phyloP scores from a whole-genome alignment of 768 basidiomycete species.

The Leccinellum albellum region DNA sequence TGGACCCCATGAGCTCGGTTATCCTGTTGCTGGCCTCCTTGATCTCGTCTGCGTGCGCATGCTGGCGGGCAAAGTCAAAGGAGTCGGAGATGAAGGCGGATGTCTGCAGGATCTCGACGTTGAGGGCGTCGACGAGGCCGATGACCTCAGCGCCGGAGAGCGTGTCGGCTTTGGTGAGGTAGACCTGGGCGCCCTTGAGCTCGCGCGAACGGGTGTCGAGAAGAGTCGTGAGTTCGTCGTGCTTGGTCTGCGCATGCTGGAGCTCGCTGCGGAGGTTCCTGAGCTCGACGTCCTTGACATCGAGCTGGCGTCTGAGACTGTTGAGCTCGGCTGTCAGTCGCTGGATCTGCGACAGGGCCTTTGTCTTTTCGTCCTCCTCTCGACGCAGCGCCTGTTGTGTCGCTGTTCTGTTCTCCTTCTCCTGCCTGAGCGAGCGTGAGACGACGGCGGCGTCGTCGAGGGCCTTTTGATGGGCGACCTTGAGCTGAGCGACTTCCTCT shows the following conservation, averaged over 20 bases:
- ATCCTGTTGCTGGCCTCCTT: conserved; percentile 28
- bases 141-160: conserved; percentile 45
- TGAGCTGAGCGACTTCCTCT: conserved; percentile 16
- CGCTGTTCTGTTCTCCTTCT: conserved; percentile 13
- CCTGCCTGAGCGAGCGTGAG: conserved; percentile 18
- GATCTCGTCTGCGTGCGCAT: conserved; percentile 19
- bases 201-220: conserved; percentile 36
- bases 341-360: conserved; percentile 8
- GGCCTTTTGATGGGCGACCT: background rate
- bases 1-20: conserved; percentile 31
- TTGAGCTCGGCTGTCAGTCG: conserved; percentile 13
- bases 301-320: conserved; percentile 21
- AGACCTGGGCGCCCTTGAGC: conserved; percentile 40
- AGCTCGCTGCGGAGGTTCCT: conserved; percentile 27
- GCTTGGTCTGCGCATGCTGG: conserved; percentile 22
- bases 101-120: conserved; percentile 47
- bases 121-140: conserved; percentile 37
- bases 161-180: conserved; percentile 41
- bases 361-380: conserved; percentile 21
- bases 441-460: conserved; percentile 10
- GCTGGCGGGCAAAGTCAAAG: conserved; percentile 29
- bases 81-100: conserved; percentile 43
- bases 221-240: conserved; percentile 28
- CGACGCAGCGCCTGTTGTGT: conserved; percentile 18
- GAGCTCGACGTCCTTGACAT: conserved; percentile 22